Percentiles rank a stretch among this genome's conserved stretches.
Conservation (phyloP, 2,329 filamentous ascomycete genomes). For the Plenodomus lindquistii region DNA sequence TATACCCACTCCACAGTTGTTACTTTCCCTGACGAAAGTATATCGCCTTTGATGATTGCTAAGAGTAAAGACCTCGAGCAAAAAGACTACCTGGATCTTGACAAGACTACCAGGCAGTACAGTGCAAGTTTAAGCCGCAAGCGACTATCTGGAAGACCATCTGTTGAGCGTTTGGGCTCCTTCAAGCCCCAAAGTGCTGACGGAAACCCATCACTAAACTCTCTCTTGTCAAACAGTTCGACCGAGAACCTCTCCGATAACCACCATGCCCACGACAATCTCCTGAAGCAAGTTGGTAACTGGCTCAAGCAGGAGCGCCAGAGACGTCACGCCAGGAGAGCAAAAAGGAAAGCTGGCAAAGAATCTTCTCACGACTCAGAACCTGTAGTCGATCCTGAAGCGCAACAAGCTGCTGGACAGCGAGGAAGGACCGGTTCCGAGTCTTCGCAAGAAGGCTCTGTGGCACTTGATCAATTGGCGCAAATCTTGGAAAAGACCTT, state of each 20-base stretch:
- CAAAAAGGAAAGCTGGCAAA: conserved; percentile 55
- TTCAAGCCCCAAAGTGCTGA: conserved; percentile 23
- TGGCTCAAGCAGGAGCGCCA: conserved; percentile 83
- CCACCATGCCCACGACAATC: conserved; percentile 38
- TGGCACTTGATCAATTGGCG: conserved; percentile 80
- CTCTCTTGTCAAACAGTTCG: conserved; percentile 36
- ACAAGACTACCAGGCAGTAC: conserved; percentile 42
- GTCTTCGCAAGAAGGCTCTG: conserved; percentile 65
- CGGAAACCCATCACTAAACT: conserved; percentile 36
- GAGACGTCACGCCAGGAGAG: conserved; percentile 63
- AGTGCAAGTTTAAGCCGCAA: conserved; percentile 46
- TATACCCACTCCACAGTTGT: conserved; percentile 44
- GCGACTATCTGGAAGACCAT: conserved; percentile 50
- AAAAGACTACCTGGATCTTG: conserved; percentile 47
- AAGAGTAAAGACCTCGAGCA: conserved; percentile 51
- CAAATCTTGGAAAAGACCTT: conserved; percentile 74
- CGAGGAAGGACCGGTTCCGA: conserved; percentile 57
- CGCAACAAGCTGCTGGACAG: conserved; percentile 15
- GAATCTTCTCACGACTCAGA: conserved; percentile 19
- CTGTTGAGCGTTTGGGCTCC: conserved; percentile 36
- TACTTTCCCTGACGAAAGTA: conserved; percentile 52
- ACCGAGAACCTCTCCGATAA: conserved; percentile 21
- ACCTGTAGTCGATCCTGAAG: conserved; percentile 1
- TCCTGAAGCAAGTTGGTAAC: conserved; percentile 75
- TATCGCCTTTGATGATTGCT: conserved; percentile 53